These are phyloP conservation scores for Mortierella alpina DNA, from an alignment of 192 early-diverging fungal species.

Conservation along the genomic window DNA sequence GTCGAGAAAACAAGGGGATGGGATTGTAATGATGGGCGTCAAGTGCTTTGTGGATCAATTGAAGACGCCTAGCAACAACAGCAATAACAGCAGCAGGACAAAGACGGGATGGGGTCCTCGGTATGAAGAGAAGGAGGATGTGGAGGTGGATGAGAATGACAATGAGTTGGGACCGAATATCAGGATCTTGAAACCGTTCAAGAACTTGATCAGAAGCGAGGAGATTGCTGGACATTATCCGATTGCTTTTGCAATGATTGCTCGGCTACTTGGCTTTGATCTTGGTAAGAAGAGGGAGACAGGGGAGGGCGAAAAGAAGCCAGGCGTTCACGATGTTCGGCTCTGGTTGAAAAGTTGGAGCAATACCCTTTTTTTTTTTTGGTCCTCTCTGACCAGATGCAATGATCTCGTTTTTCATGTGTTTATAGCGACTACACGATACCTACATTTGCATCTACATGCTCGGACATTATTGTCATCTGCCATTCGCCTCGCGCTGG, in stretches of 20 bases:
- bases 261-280: constrained; percentile 49
- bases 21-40: constrained; percentile 71
- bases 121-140: constrained; percentile 42
- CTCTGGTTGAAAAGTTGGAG: neutral
- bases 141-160: constrained; percentile 41
- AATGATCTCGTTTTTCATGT: neutral
- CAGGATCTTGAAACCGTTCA: constrained; percentile 55
- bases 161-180: constrained; percentile 43
- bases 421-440: constrained; percentile 71
- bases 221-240: constrained; percentile 78
- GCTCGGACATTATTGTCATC: constrained; percentile 88
- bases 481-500: constrained; percentile 87
- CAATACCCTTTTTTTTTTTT: neutral
- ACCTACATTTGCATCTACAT: constrained; percentile 86
- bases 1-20: constrained; percentile 74
- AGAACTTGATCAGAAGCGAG: constrained; percentile 57
- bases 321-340: neutral
- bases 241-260: constrained; percentile 75
- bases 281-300: constrained; percentile 54
- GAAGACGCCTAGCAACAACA: constrained; percentile 11
- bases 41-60: constrained; percentile 65
- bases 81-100: neutral
- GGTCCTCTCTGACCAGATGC: neutral
- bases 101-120: neutral
- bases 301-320: neutral